Conservation (phyloP, 2,329 filamentous ascomycete genomes). For the Xenoacremonium recifei region DNA sequence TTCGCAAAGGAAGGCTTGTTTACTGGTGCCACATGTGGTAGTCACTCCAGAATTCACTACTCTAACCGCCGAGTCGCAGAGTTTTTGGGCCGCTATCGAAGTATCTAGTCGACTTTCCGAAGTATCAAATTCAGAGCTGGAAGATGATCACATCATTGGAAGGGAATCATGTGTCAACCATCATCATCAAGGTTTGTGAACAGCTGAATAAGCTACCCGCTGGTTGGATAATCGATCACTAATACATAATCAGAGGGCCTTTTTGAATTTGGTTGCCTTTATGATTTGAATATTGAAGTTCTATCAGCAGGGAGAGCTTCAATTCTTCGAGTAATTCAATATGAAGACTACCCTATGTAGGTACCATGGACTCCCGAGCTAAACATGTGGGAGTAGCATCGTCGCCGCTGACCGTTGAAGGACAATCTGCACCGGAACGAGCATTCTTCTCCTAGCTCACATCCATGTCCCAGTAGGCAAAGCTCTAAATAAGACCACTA, state of each 20-base stretch:
- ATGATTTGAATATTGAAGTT: constrained; percentile 47
- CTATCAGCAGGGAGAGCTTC: constrained; percentile 38
- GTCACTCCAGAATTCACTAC: constrained; percentile 42
- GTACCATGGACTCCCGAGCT: constrained; percentile 10
- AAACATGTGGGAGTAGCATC: too few species aligned
- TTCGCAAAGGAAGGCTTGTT: constrained; percentile 6
- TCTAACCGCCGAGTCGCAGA: constrained; percentile 31
- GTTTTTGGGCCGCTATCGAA: constrained; percentile 51
- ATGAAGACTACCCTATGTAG: constrained; percentile 43
- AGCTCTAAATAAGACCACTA: constrained; percentile 5
- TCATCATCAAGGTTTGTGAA: constrained; percentile 19
- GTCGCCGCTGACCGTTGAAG: constrained; percentile 26
- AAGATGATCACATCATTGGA: neutral
- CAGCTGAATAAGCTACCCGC: constrained; percentile 1
- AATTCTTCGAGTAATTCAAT: constrained; percentile 46
- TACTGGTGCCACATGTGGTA: constrained; percentile 42
- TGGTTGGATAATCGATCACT: constrained; percentile 6
- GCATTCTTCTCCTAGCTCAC: constrained; percentile 48
- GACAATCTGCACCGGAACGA: constrained; percentile 42
- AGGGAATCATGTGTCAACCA: neutral
- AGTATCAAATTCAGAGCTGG: neutral
- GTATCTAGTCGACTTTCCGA: constrained; percentile 40
- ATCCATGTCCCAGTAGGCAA: constrained; percentile 32
- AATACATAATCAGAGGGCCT: constrained; percentile 25
- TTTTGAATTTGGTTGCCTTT: constrained; percentile 47